Base-by-base conservation (phyloP, 306 rosid genomes). In the Quillaja saponaria region DNA sequence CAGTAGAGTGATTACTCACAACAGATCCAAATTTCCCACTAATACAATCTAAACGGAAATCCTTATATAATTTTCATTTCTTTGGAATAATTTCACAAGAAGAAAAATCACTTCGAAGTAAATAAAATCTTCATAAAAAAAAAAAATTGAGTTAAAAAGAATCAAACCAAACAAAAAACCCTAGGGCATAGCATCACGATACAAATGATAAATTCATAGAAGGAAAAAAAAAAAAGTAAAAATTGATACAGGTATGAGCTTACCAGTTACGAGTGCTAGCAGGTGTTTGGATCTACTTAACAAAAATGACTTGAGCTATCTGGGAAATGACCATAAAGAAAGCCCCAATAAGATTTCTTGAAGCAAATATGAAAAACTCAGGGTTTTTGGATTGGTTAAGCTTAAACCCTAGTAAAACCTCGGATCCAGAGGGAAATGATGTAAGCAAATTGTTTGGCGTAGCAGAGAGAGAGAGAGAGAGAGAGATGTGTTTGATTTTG, bases 251-350 rank as follows among this genome's bases (percentile, higher is more conserved):
- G 15, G 10, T 3, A 10, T 19, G 37, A 7, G 50, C 66, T 59
- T 49, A 76, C 70, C 69, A 4, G 63, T 15, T 46, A 61, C 46
- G 3, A 1, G 31, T 25, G 31, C 2, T 3, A 11, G 63, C 16
- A 49, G 61, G 50, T 38, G 14, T 68, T 53, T 21, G 51, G 69
- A 66, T 58, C 72, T 28, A 60, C 19, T 1, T 4, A 25, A 25
- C 2, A 25, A 4, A 2, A 25, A 25, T 25, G 31, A 25, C 31
- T 1, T 31, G 31, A 34, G 35, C 47, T 11, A 42, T 51, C 13
- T 34, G 1, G 6, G 39, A 41, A 53, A n/a, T 18, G 31, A 25
- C 31, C 2, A 25, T 4, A 25, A 25, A 25, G 31, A 25, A 25
- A 25, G 31, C 31, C 31, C 31, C 4, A 25, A 4, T 25, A 1